Base-by-base conservation (phyloP, 2,329 filamentous ascomycete species). In the Trichophyton schoenleinii region DNA sequence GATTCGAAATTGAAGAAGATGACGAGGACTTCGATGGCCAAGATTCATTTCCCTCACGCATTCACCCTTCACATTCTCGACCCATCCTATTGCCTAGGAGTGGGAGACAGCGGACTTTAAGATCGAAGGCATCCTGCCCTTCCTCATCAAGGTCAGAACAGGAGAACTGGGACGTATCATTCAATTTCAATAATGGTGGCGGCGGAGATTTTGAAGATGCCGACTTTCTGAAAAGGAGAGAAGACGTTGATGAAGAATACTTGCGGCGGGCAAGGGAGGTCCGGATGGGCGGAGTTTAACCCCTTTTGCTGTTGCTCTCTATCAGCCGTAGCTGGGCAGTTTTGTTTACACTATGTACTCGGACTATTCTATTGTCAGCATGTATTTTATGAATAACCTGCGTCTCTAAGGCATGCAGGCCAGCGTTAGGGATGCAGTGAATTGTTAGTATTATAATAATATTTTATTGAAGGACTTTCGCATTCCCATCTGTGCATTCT, bases 171-270 rank as follows among this genome's bases (percentile, higher is more conserved):
- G 63, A 59, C 41, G 49, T 61, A 53, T 52, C 25, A 18, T 53
- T 38, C 49, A 15, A 15, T 58, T 46, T 60, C n/a, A 58, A 61
- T 52, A 64, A 68, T 22, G 59, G 66, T 46, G 64, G 67, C 34
- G 68, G 69, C 59, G 66, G 69, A 15, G 70, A 73, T 66, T 78
- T 79, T 65, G 77, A 74, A 52, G 77, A 79, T 57, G 74, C 77
- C 3, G 61, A 69, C 2, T 79, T 79, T 63, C 67, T 79, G 59
- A 69, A 73, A 48, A 69, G 71, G 60, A 71, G 71, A 44, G 75
- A 77, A 52, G 76, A 78, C 62, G 67, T 75, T 59, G 67, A 70
- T 69, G 62, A 65, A 63, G 66, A 73, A 52, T 69, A 70, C 62
- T 44, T 55, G 13, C 25, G n/a, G 15, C 2, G 11, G 7, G 61